Evolutionary conservation across 2,329 filamentous ascomycete genomes (phyloP).

Genomic region (Colletotrichum tabaci): DNA sequence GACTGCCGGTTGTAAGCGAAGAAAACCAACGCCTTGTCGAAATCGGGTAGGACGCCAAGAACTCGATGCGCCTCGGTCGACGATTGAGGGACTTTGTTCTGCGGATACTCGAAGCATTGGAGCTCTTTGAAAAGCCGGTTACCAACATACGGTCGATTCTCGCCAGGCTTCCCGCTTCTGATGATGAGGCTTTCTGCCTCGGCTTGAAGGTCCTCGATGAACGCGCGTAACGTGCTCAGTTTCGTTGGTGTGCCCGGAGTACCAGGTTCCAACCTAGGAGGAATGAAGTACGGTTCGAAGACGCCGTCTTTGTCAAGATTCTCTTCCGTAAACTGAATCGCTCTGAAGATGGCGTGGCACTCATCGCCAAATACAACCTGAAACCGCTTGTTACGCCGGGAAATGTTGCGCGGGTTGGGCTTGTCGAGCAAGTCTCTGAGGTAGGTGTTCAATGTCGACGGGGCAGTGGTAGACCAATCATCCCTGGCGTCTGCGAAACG

Average conservation of each 20-base stretch:
- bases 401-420: slow-evolving; percentile 59
- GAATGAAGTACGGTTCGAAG: slow-evolving; percentile 56
- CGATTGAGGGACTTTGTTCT: slow-evolving; percentile 13
- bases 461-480: slow-evolving; percentile 57
- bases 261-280: slow-evolving; percentile 50
- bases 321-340: slow-evolving; percentile 64
- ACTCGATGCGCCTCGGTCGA: slow-evolving; percentile 26
- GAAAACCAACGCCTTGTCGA: slow-evolving; percentile 37
- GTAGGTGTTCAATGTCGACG: slow-evolving; percentile 65
- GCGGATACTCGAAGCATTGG: slow-evolving; percentile 40
- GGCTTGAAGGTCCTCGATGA: slow-evolving; percentile 64
- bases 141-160: slow-evolving; percentile 7
- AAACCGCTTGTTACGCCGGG: slow-evolving; percentile 71
- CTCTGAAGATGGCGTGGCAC: slow-evolving; percentile 64
- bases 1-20: slow-evolving; percentile 39
- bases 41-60: slow-evolving; percentile 40
- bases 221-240: slow-evolving; percentile 61
- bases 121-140: slow-evolving; percentile 34
- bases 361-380: slow-evolving; percentile 66
- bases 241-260: slow-evolving; percentile 52
- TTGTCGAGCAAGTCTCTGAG: slow-evolving; percentile 64
- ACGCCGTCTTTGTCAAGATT: slow-evolving; percentile 56
- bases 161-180: slow-evolving; percentile 43
- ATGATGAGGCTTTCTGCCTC: slow-evolving; percentile 62
- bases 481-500: slow-evolving; percentile 62